Conservation (phyloP, 2,329 filamentous ascomycete species). For the Amphichorda felina region DNA sequence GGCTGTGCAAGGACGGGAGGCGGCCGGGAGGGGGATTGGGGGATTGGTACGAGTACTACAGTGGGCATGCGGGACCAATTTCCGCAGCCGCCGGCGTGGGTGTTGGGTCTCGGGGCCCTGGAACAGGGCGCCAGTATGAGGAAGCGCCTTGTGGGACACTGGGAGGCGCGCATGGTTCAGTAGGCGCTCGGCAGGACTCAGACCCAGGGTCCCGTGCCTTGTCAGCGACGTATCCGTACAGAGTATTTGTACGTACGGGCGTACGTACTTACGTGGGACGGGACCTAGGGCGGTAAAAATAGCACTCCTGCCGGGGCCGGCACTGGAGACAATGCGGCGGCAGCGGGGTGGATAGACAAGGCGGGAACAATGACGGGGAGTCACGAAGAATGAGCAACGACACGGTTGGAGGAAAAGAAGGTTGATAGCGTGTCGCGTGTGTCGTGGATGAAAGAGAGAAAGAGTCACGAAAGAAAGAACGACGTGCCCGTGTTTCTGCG, state of each 20-base stretch:
- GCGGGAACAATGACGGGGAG: no score
- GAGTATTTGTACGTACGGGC: no score
- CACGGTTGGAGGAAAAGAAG: background rate
- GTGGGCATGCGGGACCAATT: background rate
- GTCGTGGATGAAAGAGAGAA: background rate
- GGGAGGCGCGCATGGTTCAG: background rate
- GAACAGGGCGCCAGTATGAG: background rate
- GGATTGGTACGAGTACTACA: no score
- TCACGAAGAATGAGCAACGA: background rate
- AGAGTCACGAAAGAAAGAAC: constrained; percentile 1
- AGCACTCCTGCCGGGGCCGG: no score
- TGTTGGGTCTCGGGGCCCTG: background rate
- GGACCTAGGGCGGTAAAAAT: no score
- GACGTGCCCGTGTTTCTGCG: no score
- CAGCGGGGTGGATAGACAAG: no score
- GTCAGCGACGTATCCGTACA: no score
- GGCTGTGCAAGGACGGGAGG: constrained; percentile 1
- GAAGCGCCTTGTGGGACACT: background rate
- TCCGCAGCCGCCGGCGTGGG: background rate
- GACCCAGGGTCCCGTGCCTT: background rate
- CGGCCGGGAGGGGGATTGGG: background rate
- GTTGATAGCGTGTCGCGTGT: background rate
- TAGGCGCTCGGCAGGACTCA: background rate
- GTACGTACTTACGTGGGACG: no score
- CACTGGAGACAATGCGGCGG: no score